Percentiles rank a stretch among this genome's conserved stretches.
Evolutionary conservation across 148 eudicot species (phyloP).

Genomic region (Vaccinium darrowii): DNA sequence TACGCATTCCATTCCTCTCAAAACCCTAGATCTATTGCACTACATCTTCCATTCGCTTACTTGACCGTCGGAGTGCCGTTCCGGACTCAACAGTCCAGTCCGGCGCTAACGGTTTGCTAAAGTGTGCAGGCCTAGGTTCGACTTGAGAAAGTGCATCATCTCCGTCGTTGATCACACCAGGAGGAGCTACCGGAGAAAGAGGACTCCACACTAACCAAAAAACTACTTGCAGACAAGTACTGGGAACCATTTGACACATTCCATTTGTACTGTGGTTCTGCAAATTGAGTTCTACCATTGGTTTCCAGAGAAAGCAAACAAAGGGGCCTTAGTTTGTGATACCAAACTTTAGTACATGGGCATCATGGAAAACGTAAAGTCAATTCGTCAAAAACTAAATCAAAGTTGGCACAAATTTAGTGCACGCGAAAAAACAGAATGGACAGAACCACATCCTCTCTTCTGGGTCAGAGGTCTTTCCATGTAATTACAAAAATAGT

Average conservation of each 20-base stretch:
- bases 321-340: not conserved
- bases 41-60: no score
- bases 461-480: not conserved
- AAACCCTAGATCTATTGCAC: no score
- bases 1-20: no score
- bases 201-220: not conserved
- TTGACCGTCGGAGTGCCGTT: no score
- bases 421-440: not conserved
- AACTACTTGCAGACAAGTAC: not conserved
- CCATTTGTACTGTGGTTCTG: not conserved
- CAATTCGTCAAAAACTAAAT: no score
- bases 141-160: no score
- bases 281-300: not conserved
- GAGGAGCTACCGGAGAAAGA: no score
- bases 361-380: not conserved
- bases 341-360: not conserved
- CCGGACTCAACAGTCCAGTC: no score
- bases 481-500: not conserved
- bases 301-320: not conserved
- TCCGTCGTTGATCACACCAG: no score
- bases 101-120: no score
- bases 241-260: not conserved
- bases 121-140: no score
- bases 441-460: not conserved
- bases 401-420: not conserved